Conservation (phyloP, 1,284 basidiomycete species). For the Marasmius tenuissimus region DNA sequence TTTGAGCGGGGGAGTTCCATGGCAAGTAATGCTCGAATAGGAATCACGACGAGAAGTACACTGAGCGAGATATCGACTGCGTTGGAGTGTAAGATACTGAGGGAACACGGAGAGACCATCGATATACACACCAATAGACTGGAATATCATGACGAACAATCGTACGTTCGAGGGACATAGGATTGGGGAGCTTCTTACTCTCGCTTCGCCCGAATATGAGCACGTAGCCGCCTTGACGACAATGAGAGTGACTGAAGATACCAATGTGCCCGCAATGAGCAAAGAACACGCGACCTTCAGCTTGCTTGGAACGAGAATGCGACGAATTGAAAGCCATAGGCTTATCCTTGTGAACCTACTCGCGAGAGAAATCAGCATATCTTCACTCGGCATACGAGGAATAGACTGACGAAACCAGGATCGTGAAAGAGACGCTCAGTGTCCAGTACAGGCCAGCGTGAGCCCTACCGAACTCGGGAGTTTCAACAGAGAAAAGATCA, state of each 20-base stretch:
- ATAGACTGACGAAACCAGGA: neutral
- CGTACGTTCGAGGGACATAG: neutral
- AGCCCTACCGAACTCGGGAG: neutral
- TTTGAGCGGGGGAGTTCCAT: neutral
- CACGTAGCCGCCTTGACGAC: constrained; percentile 19
- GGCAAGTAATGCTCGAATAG: neutral
- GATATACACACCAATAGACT: neutral
- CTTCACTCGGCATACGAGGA: neutral
- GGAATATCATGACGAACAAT: neutral
- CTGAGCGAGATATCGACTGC: constrained; percentile 16
- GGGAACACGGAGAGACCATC: neutral
- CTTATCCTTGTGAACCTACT: constrained; percentile 19
- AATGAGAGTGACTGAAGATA: constrained; percentile 11
- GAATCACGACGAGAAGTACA: constrained; percentile 15
- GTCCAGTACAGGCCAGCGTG: neutral
- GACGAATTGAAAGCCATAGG: constrained; percentile 20
- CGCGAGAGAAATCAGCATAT: neutral
- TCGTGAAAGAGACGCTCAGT: neutral
- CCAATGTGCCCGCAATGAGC: constrained; percentile 9
- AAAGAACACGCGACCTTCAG: constrained; percentile 12
- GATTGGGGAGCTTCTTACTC: neutral
- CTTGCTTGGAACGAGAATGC: constrained; percentile 16
- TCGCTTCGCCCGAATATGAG: neutral
- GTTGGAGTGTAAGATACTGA: neutral
- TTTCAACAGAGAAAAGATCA: too few species aligned